phyloP scores from a whole-genome alignment of 306 rosid genomes.

The Cicer bijugum region DNA sequence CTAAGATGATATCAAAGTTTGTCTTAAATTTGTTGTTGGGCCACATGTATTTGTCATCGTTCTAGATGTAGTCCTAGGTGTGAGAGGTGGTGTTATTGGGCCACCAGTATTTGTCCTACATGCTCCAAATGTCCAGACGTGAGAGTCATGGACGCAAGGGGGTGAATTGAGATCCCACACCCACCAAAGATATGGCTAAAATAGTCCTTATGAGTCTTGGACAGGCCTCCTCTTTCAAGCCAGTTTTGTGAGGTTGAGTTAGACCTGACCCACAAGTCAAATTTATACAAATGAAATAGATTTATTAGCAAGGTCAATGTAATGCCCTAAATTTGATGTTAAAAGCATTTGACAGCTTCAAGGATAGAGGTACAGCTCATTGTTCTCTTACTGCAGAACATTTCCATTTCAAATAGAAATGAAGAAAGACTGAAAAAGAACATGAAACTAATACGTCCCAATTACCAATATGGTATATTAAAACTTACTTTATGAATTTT shows the following conservation, averaged over 20 bases:
- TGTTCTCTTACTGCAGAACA: not conserved
- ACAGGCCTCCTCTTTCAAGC: not conserved
- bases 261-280: not conserved
- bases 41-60: not conserved
- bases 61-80: not conserved
- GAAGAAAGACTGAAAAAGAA: conserved; percentile 15
- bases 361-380: conserved; percentile 20
- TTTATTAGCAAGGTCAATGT: not conserved
- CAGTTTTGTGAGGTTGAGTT: not conserved
- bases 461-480: conserved; percentile 33
- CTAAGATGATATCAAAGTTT: no score
- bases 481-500: conserved; percentile 84
- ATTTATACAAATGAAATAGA: conserved; percentile 1
- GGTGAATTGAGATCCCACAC: not conserved
- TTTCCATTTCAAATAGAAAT: conserved; percentile 52
- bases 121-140: not conserved
- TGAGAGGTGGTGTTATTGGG: not conserved
- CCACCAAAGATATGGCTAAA: not conserved
- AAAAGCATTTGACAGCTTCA: conserved; percentile 45
- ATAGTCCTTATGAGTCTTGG: not conserved
- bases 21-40: no score
- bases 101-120: not conserved
- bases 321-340: not conserved
- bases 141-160: not conserved
- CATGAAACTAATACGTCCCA: conserved; percentile 9